A percentile compares a stretch with the other conserved stretches of the same genome.
These are phyloP conservation scores for Exophiala xenobiotica DNA, from an alignment of 2,329 filamentous ascomycete species.

Conservation along the genomic window DNA sequence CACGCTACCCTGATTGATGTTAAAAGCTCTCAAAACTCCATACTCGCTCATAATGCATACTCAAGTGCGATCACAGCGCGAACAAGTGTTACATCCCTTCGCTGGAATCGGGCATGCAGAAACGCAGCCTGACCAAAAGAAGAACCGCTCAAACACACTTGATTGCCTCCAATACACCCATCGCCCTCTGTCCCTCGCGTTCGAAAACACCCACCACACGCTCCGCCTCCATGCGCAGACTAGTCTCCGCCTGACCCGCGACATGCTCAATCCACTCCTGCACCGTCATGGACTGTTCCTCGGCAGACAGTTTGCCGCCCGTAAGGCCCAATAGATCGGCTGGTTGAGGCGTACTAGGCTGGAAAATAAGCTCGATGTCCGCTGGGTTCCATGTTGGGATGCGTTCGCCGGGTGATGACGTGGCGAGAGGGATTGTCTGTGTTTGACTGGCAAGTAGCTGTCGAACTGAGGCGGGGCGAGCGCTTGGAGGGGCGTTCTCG, in stretches of 20 bases:
- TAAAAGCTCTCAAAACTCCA: background rate
- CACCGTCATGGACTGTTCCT: slow-evolving; percentile 86
- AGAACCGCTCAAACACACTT: slow-evolving; percentile 45
- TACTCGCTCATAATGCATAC: slow-evolving; percentile 1
- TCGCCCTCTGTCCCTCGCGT: slow-evolving; percentile 73
- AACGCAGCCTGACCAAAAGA: background rate
- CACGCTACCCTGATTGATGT: too few relatives aligned
- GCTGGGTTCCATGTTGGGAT: slow-evolving; percentile 67
- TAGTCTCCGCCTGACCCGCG: slow-evolving; percentile 75
- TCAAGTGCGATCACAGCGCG: too few relatives aligned
- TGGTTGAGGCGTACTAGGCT: slow-evolving; percentile 42
- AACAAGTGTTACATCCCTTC: too few relatives aligned
- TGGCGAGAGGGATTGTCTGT: slow-evolving; percentile 45
- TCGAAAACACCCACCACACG: slow-evolving; percentile 80
- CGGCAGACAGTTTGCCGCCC: slow-evolving; percentile 64
- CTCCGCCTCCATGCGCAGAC: slow-evolving; percentile 78
- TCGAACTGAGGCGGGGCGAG: slow-evolving; percentile 54
- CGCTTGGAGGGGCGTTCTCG: slow-evolving; percentile 74
- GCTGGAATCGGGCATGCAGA: too few relatives aligned
- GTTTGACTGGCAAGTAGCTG: slow-evolving; percentile 33
- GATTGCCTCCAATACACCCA: slow-evolving; percentile 73
- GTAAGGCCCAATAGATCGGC: slow-evolving; percentile 43
- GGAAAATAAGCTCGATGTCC: slow-evolving; percentile 72
- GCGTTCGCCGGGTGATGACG: slow-evolving; percentile 55
- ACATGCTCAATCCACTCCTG: slow-evolving; percentile 89